Percentiles rank a stretch among this genome's conserved stretches.
These are phyloP conservation scores for Agaricus subrufescens DNA, from an alignment of 768 basidiomycete genomes.

Conservation along the genomic window DNA sequence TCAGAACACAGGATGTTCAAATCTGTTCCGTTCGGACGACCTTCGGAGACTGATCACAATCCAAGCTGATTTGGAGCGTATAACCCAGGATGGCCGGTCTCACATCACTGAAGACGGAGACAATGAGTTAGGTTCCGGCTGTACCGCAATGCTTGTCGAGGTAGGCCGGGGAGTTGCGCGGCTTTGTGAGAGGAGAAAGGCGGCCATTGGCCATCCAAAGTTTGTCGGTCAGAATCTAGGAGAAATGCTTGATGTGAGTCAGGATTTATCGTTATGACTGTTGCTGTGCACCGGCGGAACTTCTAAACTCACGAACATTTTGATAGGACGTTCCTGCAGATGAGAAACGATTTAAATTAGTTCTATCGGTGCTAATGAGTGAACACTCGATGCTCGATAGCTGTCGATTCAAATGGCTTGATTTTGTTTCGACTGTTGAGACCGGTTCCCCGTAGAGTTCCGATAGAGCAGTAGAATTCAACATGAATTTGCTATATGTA, in stretches of 20 bases:
- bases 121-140: not conserved
- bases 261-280: not conserved
- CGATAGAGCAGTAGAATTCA: not conserved
- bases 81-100: not conserved
- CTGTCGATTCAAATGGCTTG: slow-evolving; percentile 40
- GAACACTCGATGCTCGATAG: slow-evolving; percentile 52
- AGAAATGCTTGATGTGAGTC: slow-evolving; percentile 32
- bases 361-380: slow-evolving; percentile 40
- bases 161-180: slow-evolving; percentile 18
- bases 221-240: slow-evolving; percentile 23
- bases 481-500: no score
- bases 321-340: slow-evolving; percentile 31
- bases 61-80: slow-evolving; percentile 5
- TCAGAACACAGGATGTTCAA: not conserved
- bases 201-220: slow-evolving; percentile 22
- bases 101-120: not conserved
- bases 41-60: not conserved
- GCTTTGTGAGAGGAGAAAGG: slow-evolving; percentile 28
- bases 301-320: not conserved
- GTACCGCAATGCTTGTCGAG: not conserved
- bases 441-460: not conserved
- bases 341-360: slow-evolving; percentile 37
- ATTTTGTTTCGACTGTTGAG: slow-evolving; percentile 10
- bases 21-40: not conserved
- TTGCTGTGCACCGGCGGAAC: not conserved